Conservation (phyloP, 495 filamentous ascomycete species). For the Talaromyces ruber region DNA sequence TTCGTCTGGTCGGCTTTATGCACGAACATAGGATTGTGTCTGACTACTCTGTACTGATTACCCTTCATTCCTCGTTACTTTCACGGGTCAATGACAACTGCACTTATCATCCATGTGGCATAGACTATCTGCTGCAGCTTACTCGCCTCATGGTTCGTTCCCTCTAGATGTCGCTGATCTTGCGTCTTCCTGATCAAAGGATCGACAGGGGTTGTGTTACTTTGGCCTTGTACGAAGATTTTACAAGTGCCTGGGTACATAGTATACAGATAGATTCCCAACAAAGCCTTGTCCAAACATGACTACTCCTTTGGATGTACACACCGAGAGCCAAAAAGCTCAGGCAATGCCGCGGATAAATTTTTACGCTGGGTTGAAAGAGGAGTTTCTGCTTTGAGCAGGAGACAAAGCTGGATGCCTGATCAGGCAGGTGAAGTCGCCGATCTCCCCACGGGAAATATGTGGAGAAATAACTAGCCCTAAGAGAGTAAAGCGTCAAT, state of each 20-base stretch:
- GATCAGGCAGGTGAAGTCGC: background rate
- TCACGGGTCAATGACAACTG: background rate
- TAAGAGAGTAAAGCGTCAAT: background rate
- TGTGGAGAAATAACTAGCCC: background rate
- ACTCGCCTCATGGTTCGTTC: background rate
- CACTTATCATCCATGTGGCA: background rate
- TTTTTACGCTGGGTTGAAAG: background rate
- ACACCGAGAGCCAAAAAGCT: no score
- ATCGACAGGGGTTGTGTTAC: background rate
- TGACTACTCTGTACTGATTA: background rate
- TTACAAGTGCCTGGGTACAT: no score
- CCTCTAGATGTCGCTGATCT: no score
- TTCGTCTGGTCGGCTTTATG: no score
- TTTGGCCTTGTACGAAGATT: background rate
- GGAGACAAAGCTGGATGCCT: background rate
- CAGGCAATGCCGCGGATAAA: background rate
- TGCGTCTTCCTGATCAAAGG: background rate
- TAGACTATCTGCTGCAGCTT: background rate
- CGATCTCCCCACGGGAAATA: background rate
- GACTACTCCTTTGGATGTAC: no score
- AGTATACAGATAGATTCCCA: no score
- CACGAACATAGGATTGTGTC: no score
- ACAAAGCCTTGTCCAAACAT: no score
- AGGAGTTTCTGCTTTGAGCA: conserved; percentile 1
- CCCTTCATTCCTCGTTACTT: background rate